phyloP scores from a whole-genome alignment of 768 basidiomycete species.

The Leccinellum albellum region DNA sequence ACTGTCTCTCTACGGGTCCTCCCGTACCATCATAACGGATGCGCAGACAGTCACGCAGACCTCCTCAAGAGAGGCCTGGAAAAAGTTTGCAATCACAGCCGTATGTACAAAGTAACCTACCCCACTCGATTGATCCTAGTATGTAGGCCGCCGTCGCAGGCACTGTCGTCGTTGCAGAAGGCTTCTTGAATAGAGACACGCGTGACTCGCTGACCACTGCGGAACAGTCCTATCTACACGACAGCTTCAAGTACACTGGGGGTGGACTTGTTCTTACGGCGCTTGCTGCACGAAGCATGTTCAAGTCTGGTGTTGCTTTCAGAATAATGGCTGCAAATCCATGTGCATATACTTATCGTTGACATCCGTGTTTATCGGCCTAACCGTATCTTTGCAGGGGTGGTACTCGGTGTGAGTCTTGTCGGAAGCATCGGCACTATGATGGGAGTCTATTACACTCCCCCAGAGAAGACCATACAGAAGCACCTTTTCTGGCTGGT shows the following conservation, averaged over 20 bases:
- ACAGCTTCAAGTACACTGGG: slow-evolving; percentile 80
- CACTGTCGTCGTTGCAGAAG: slow-evolving; percentile 58
- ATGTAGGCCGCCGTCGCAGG: slow-evolving; percentile 68
- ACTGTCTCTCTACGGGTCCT: slow-evolving; percentile 24
- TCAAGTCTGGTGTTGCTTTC: slow-evolving; percentile 62
- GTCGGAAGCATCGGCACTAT: slow-evolving; percentile 79
- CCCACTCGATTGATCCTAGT: not conserved
- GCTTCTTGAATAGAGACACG: slow-evolving; percentile 74
- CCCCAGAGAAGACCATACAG: slow-evolving; percentile 69
- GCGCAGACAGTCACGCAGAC: slow-evolving; percentile 33
- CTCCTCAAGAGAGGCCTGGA: slow-evolving; percentile 45
- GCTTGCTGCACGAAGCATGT: slow-evolving; percentile 73
- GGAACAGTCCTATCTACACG: slow-evolving; percentile 69
- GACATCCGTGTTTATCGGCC: not conserved
- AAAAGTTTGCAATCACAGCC: slow-evolving; percentile 48
- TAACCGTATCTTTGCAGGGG: slow-evolving; percentile 43
- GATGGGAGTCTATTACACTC: slow-evolving; percentile 77
- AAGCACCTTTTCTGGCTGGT: slow-evolving; percentile 84
- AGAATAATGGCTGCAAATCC: slow-evolving; percentile 82
- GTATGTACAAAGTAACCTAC: slow-evolving; percentile 32
- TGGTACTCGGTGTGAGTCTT: slow-evolving; percentile 78
- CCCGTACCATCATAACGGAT: slow-evolving; percentile 52
- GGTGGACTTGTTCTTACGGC: slow-evolving; percentile 76
- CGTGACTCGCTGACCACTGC: slow-evolving; percentile 57
- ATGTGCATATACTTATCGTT: slow-evolving; percentile 41